Base-by-base conservation (phyloP, 192 early-diverging fungal species). In the Entomortierella lignicola region DNA sequence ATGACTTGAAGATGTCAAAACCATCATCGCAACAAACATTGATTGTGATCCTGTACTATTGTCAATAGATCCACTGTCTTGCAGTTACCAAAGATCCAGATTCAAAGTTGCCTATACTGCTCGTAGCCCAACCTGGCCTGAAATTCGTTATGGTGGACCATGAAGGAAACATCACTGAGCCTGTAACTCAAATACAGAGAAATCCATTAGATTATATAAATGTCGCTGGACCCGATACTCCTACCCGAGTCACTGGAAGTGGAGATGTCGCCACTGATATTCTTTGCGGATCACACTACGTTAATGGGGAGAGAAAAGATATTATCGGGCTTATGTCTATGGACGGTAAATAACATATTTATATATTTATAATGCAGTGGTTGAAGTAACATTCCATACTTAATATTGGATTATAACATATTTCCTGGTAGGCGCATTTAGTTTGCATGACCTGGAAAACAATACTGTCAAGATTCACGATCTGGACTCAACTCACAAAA, bases 341-440 rank as follows among this genome's bases (percentile, higher is more conserved):
- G 85, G 87, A 89, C 66, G 87, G 87, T 87, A 82, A 53, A 51
- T 8, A n/a, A n/a, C n/a, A n/a, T n/a, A n/a, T n/a, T n/a, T n/a
- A n/a, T n/a, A n/a, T n/a, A n/a, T n/a, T n/a, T n/a, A n/a, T n/a
- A n/a, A n/a, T n/a, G n/a, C n/a, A n/a, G n/a, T n/a, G n/a, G n/a
- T n/a, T n/a, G n/a, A n/a, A n/a, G n/a, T n/a, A n/a, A n/a, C n/a
- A n/a, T n/a, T n/a, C n/a, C n/a, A n/a, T 13, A 42, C 39, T 42
- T 13, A 10, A 42, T 42, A 10, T 52, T 52, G 50, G 50, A 7
- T 15, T 52, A n/a, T n/a, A n/a, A n/a, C n/a, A n/a, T n/a, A 30
- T 60, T 32, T 69, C 20, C 31, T 54, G 20, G 17, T 20, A 88
- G 86, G 86, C 0, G 79, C 79, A 31, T 84, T 89, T 71, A 82